These are phyloP conservation scores for Vitis hybrid DNA, from an alignment of 177 flowering plant species.

Conservation along the genomic window DNA sequence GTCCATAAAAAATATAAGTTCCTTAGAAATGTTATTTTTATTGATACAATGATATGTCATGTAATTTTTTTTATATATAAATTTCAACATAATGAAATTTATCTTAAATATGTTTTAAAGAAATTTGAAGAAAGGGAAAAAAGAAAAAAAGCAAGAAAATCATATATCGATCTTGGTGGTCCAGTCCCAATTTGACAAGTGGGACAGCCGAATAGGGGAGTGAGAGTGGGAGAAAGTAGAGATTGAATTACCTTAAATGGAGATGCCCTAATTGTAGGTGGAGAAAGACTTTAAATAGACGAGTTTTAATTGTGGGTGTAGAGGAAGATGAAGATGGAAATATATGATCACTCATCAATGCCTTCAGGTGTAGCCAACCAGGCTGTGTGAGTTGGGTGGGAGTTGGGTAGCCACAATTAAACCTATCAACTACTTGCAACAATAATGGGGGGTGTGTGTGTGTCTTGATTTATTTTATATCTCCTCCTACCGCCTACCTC, in stretches of 20 bases:
- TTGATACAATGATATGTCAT: not conserved
- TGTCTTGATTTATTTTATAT: not conserved
- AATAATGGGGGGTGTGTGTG: not conserved
- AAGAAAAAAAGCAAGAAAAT: too few species aligned
- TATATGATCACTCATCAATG: constrained; percentile 20
- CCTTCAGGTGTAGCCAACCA: constrained; percentile 26
- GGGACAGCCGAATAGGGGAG: not conserved
- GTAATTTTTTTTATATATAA: too few species aligned
- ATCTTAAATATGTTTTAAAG: too few species aligned
- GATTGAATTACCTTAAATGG: constrained; percentile 3
- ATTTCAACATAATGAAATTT: fast-evolving
- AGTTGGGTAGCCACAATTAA: constrained; percentile 29
- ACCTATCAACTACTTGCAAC: constrained; percentile 10
- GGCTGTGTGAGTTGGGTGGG: constrained; percentile 26
- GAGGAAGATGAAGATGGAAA: constrained; percentile 1
- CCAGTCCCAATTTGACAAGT: not conserved
- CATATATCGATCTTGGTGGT: not conserved
- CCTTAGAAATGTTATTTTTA: too few species aligned
- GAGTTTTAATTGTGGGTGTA: constrained; percentile 18
- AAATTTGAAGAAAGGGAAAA: too few species aligned
- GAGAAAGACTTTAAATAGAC: not conserved
- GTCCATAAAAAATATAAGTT: too few species aligned
- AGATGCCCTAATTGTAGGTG: not conserved
- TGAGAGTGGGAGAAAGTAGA: not conserved
- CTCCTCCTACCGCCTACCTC: too few species aligned